Evolutionary conservation across 148 eudicot species (phyloP).

Genomic region (Heliamphora exappendiculata): DNA sequence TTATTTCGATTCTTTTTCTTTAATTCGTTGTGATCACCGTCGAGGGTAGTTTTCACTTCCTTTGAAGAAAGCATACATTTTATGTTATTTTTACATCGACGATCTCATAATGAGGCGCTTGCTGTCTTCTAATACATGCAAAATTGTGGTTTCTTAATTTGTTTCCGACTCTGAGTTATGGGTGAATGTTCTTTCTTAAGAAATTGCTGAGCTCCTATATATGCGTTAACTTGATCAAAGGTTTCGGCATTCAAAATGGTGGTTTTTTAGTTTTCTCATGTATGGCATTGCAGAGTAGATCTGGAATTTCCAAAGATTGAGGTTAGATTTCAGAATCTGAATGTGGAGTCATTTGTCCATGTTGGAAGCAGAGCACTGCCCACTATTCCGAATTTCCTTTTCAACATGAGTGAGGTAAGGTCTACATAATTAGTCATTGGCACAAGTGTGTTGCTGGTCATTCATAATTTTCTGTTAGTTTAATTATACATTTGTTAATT

Average conservation of each 20-base stretch:
- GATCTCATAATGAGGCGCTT: background rate
- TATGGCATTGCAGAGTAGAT: conserved; percentile 59
- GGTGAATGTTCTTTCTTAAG: background rate
- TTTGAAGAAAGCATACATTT: background rate
- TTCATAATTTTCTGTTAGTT: conserved; percentile 1
- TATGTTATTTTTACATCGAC: background rate
- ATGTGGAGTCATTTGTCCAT: conserved; percentile 64
- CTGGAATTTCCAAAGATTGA: conserved; percentile 79
- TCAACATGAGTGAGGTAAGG: conserved; percentile 84
- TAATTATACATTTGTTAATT: conserved; percentile 5
- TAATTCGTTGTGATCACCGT: background rate
- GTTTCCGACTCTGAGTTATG: background rate
- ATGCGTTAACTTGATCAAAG: background rate
- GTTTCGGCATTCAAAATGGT: background rate
- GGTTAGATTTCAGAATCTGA: conserved; percentile 81
- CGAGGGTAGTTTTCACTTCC: background rate
- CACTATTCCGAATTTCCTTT: conserved; percentile 77
- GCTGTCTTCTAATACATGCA: background rate
- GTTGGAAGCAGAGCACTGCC: conserved; percentile 96
- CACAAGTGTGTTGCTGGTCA: background rate
- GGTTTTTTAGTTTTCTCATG: background rate
- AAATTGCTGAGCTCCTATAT: background rate
- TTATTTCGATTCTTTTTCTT: no score
- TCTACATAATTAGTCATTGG: background rate
- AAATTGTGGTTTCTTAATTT: background rate